phyloP scores from a whole-genome alignment of 2,329 filamentous ascomycete species.

The Colletotrichum lindemuthianum region DNA sequence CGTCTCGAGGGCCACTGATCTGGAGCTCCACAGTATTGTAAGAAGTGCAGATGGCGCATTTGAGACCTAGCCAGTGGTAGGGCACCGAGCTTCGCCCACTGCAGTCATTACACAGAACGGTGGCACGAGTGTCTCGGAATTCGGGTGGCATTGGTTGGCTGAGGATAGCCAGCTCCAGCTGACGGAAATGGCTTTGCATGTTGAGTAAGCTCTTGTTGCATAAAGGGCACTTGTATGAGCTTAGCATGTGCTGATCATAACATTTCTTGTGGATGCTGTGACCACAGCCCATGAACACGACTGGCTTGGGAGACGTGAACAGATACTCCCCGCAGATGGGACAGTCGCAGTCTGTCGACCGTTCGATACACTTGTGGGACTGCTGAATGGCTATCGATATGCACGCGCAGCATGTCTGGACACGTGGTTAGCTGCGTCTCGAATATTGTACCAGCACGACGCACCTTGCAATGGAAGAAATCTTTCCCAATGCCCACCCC shows the following conservation, averaged over 20 bases:
- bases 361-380: constrained; percentile 92
- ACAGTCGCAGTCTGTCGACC: constrained; percentile 93
- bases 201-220: constrained; percentile 97
- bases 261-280: constrained; percentile 95
- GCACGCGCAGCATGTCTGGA: constrained; percentile 88
- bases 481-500: constrained; percentile 94
- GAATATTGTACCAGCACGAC: constrained; percentile 33
- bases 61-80: constrained; percentile 95
- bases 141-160: constrained; percentile 92
- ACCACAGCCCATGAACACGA: constrained; percentile 95
- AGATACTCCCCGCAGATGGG: constrained; percentile 97
- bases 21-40: constrained; percentile 76
- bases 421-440: constrained; percentile 1
- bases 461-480: constrained; percentile 97
- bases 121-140: constrained; percentile 80
- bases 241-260: constrained; percentile 86
- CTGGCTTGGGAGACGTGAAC: constrained; percentile 87
- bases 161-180: constrained; percentile 86
- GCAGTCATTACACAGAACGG: constrained; percentile 95
- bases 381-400: constrained; percentile 87
- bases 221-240: constrained; percentile 94
- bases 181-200: constrained; percentile 95
- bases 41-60: constrained; percentile 79
- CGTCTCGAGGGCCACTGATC: constrained; percentile 58
- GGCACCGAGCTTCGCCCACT: constrained; percentile 84